These are phyloP conservation scores for Alternaria sp. DNA, from an alignment of 2,329 filamentous ascomycete genomes.

Conservation along the genomic window DNA sequence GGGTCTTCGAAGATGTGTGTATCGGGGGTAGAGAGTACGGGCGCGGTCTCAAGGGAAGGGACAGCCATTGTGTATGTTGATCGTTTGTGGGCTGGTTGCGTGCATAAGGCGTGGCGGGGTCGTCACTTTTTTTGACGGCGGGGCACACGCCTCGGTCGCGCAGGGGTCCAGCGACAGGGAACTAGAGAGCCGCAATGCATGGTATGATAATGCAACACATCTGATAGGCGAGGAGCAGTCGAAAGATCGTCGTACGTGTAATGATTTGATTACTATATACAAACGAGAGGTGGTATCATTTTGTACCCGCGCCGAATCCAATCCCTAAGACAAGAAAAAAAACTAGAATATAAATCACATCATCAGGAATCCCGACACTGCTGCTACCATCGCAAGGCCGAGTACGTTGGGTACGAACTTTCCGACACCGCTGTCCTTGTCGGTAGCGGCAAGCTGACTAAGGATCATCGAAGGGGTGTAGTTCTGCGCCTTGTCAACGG, in stretches of 20 bases:
- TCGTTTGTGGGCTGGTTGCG: slow-evolving; percentile 1
- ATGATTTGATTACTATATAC: slow-evolving; percentile 9
- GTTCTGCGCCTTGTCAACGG: slow-evolving; percentile 45
- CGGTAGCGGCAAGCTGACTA: slow-evolving; percentile 22
- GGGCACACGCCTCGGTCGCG: slow-evolving; percentile 16
- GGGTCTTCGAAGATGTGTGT: slow-evolving; percentile 67
- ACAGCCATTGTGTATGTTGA: slow-evolving; percentile 35
- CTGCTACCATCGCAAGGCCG: slow-evolving; percentile 29
- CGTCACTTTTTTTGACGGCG: slow-evolving; percentile 27
- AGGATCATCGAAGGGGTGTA: slow-evolving; percentile 41
- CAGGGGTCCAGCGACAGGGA: slow-evolving; percentile 15
- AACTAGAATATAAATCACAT: slow-evolving; percentile 16
- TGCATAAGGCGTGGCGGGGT: slow-evolving; percentile 26
- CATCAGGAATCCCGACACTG: slow-evolving; percentile 26
- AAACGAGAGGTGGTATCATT: slow-evolving; percentile 14
- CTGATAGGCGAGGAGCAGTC: slow-evolving; percentile 9
- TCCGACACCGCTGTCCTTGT: slow-evolving; percentile 32
- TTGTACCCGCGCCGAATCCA: slow-evolving; percentile 7
- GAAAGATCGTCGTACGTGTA: background rate
- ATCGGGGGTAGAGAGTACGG: slow-evolving; percentile 70
- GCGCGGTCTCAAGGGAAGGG: slow-evolving; percentile 53
- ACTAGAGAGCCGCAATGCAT: slow-evolving; percentile 23
- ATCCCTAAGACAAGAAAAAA: background rate
- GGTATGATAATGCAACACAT: slow-evolving; percentile 1
- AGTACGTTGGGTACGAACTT: slow-evolving; percentile 36